phyloP scores from a whole-genome alignment of 1,284 basidiomycete genomes.

The Cryptococcus jaspeensis region DNA sequence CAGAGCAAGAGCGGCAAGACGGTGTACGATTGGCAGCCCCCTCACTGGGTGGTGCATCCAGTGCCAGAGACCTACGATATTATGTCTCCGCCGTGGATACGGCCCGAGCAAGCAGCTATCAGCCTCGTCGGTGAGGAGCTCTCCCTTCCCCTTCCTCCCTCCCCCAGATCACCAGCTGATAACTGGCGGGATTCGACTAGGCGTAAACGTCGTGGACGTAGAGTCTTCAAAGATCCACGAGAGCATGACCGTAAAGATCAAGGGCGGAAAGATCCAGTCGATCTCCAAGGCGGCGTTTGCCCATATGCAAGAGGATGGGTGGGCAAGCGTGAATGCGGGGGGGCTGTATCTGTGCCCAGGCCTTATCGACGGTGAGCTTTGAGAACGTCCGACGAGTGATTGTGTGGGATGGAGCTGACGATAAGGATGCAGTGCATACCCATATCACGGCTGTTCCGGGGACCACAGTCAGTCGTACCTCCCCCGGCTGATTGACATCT shows the following conservation, averaged over 20 bases:
- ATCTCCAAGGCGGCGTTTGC: conserved; percentile 24
- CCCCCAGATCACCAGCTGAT: background rate
- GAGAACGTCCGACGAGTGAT: background rate
- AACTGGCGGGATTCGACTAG: conserved; percentile 3
- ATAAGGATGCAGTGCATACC: conserved; percentile 54
- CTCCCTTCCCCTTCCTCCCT: no score
- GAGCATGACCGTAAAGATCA: conserved; percentile 43
- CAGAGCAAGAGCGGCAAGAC: conserved; percentile 1
- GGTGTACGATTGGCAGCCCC: conserved; percentile 29
- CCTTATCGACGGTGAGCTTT: conserved; percentile 30
- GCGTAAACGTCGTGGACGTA: conserved; percentile 27
- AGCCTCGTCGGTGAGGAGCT: conserved; percentile 34
- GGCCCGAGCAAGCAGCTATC: conserved; percentile 29
- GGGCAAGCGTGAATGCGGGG: conserved; percentile 42
- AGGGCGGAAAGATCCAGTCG: conserved; percentile 44
- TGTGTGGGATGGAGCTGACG: conserved; percentile 25
- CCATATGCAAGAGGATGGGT: conserved; percentile 26
- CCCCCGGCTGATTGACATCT: background rate
- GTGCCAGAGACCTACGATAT: conserved; percentile 28
- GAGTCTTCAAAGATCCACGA: conserved; percentile 20
- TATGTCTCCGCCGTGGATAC: conserved; percentile 25
- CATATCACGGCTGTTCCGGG: conserved; percentile 55
- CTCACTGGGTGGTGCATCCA: conserved; percentile 34
- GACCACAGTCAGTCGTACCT: conserved; percentile 20
- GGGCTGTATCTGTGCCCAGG: conserved; percentile 54